phyloP scores from a whole-genome alignment of 352 stramenopile species.

The Globisporangium sylvaticum region DNA sequence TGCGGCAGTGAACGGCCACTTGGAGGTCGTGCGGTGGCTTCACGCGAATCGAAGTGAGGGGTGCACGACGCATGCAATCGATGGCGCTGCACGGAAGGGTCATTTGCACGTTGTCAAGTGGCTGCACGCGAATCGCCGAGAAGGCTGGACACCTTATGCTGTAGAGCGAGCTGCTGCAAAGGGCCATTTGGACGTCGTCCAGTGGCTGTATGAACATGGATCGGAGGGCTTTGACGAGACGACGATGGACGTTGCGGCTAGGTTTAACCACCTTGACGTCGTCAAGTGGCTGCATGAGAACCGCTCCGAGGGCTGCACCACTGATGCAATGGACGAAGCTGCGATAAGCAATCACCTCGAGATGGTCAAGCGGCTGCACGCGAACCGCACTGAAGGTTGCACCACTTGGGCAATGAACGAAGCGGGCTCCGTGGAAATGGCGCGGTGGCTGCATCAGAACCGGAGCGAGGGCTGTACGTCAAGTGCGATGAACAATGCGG shows the following conservation, averaged over 20 bases:
- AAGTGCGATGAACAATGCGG: not conserved
- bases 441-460: not conserved
- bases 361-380: not conserved
- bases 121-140: too few relatives aligned
- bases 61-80: not conserved
- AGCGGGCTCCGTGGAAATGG: not conserved
- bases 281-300: not conserved
- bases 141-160: too few relatives aligned
- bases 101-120: too few relatives aligned
- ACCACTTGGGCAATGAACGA: not conserved
- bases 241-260: too few relatives aligned
- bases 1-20: not conserved
- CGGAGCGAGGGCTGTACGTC: not conserved
- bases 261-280: too few relatives aligned
- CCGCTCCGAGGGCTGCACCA: not conserved
- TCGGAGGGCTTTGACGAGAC: too few relatives aligned
- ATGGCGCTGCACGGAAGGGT: not conserved
- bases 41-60: not conserved
- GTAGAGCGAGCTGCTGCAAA: too few relatives aligned
- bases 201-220: too few relatives aligned
- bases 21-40: not conserved
- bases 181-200: too few relatives aligned
- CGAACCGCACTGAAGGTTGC: not conserved
- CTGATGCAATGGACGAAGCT: not conserved
- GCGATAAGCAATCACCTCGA: not conserved